These are phyloP conservation scores for Aspergillus wentii DNA, from an alignment of 495 filamentous ascomycete species.

Conservation along the genomic window DNA sequence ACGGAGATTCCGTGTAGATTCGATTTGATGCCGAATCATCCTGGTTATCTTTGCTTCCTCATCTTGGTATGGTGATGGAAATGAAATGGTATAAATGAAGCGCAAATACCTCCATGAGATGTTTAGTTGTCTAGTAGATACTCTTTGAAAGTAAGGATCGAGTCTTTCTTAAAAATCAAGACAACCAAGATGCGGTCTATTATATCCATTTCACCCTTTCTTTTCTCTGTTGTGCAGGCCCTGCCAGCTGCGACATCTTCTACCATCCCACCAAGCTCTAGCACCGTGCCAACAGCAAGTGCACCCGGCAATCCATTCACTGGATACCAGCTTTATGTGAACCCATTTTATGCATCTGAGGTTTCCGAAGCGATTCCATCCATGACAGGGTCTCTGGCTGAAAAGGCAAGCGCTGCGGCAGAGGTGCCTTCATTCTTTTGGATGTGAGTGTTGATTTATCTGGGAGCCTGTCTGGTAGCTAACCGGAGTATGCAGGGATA, in stretches of 20 bases:
- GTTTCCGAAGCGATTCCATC: constrained; percentile 50
- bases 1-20: no score
- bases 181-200: constrained; percentile 11
- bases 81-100: no score
- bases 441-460: constrained; percentile 48
- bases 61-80: no score
- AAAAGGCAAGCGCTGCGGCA: constrained; percentile 47
- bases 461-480: not conserved
- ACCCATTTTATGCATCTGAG: constrained; percentile 55
- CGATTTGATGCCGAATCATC: no score
- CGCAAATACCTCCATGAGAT: no score
- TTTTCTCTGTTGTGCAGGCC: constrained; percentile 9
- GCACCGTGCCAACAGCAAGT: constrained; percentile 17
- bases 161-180: no score
- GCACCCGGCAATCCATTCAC: constrained; percentile 49
- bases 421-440: constrained; percentile 66
- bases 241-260: constrained; percentile 13
- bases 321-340: constrained; percentile 50
- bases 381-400: constrained; percentile 29
- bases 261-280: constrained; percentile 4
- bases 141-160: no score
- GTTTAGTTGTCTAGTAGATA: no score
- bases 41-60: no score
- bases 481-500: constrained; percentile 34
- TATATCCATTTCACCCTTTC: constrained; percentile 5